Conservation (phyloP, 495 filamentous ascomycete genomes). For the Penicillium paxilli region DNA sequence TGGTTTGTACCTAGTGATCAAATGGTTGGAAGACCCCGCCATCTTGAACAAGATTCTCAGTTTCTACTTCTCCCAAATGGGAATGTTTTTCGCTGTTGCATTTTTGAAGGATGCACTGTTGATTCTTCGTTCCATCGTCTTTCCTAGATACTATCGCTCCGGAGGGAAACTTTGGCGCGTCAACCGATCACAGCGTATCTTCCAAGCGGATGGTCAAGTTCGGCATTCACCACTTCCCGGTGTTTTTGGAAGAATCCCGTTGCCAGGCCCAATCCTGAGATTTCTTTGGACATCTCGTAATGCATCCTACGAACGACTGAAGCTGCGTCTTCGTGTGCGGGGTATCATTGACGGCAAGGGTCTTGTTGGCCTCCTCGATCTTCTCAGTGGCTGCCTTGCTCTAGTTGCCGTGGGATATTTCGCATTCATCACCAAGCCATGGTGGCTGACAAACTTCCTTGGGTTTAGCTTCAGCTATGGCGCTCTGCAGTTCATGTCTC, state of each 20-base stretch:
- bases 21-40: slow-evolving; percentile 79
- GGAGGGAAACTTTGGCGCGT: slow-evolving; percentile 38
- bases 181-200: slow-evolving; percentile 32
- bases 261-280: slow-evolving; percentile 31
- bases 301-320: slow-evolving; percentile 47
- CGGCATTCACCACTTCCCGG: slow-evolving; percentile 55
- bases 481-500: slow-evolving; percentile 80
- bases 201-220: slow-evolving; percentile 13
- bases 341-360: slow-evolving; percentile 43
- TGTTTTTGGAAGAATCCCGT: slow-evolving; percentile 39
- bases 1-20: slow-evolving; percentile 84
- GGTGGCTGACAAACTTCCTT: slow-evolving; percentile 84
- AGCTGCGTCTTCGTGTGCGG: slow-evolving; percentile 45
- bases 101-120: slow-evolving; percentile 67
- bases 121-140: slow-evolving; percentile 65
- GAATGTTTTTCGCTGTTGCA: slow-evolving; percentile 69
- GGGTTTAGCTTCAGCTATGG: slow-evolving; percentile 85
- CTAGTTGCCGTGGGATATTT: slow-evolving; percentile 63
- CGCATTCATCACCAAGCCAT: slow-evolving; percentile 67
- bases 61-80: slow-evolving; percentile 80
- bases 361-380: slow-evolving; percentile 51
- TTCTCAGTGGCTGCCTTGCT: slow-evolving; percentile 61
- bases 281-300: slow-evolving; percentile 51
- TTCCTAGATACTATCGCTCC: slow-evolving; percentile 58
- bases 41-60: slow-evolving; percentile 82